Base-by-base conservation (phyloP, 2,329 filamentous ascomycete species). In the Ophiostoma fasciatum region DNA sequence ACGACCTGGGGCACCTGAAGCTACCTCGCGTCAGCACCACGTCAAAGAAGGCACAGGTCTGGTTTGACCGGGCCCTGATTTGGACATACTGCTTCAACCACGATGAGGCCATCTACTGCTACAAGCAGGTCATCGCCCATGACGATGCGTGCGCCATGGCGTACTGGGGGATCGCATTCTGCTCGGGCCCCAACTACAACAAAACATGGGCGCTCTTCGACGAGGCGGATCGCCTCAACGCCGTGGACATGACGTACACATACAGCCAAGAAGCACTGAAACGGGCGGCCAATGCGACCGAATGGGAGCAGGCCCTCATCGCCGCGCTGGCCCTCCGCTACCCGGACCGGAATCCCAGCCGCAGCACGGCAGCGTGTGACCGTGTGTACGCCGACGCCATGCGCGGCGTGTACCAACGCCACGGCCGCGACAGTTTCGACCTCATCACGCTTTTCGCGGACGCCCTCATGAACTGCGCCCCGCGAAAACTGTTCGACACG, bases 81-180 rank as follows among this genome's bases (percentile, higher is more conserved):
- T 85, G 80, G 80, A 66, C 63, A 29, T 85, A 79, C 51, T 76
- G 62, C 17, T 87, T 87, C 60, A 83, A 85, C 49, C 79, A 84
- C 48, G 75, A 78, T 45, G 80, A 84, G 51, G 69, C 77, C 0
- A 66, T 64, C 5, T 57, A 56, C 28, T 82, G 78, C 54, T 82
- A 82, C 46, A 58, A 74, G 46, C 57, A 59, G 8, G 74, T 73
- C n/a, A 64, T 72, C 22, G 51, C 53, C 1, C 49, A 59, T 31
- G 78, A 82, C 42, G 42, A 56, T 0, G 43, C 51, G 3, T 79
- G 71, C 39, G 64, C 67, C 21, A 72, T 82, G 61, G 75, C 72
- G 4, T 68, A 78, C 47, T 82, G 78, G 77, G 78, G 78, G 0
- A 55, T 80, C 5, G 74, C 81, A 0, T 85, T 80, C 50, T 63